Evolutionary conservation across 192 early-diverging fungal species (phyloP).

Genomic region (Linnemannia schmuckeri): DNA sequence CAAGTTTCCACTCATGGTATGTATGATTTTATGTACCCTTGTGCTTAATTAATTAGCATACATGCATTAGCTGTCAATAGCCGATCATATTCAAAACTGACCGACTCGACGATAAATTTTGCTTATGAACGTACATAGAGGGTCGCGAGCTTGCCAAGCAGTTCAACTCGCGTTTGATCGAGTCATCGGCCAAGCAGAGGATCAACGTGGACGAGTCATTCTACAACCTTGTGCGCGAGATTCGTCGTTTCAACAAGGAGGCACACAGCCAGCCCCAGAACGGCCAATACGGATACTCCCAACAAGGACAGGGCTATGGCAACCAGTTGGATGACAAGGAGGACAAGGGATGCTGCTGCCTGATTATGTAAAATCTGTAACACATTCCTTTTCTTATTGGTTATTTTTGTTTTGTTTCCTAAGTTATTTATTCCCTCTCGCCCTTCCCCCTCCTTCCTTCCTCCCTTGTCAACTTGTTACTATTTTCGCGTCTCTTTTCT

Average conservation of each 20-base stretch:
- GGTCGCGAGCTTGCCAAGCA: conserved; percentile 82
- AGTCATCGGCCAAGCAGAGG: conserved; percentile 89
- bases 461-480: too few relatives aligned
- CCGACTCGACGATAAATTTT: background rate
- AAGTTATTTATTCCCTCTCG: conserved; percentile 3
- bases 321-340: conserved; percentile 50
- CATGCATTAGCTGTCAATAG: too few relatives aligned
- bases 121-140: conserved; percentile 62
- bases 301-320: conserved; percentile 55
- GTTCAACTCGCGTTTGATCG: conserved; percentile 86
- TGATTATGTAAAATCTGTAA: conserved; percentile 64
- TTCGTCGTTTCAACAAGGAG: conserved; percentile 85
- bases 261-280: conserved; percentile 61
- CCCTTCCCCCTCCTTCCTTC: background rate
- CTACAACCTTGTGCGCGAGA: conserved; percentile 88
- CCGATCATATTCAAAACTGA: too few relatives aligned
- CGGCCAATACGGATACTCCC: conserved; percentile 56
- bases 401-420: background rate
- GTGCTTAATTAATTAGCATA: background rate
- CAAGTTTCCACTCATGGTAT: conserved; percentile 80
- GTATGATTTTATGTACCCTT: background rate
- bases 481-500: background rate
- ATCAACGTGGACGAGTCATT: conserved; percentile 96
- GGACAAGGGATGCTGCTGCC: conserved; percentile 71
- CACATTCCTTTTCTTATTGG: background rate